A percentile compares a stretch with the other conserved stretches of the same genome.
Conservation (phyloP, 1,139 yeast genomes). For the Tardiomyces depauwii region DNA sequence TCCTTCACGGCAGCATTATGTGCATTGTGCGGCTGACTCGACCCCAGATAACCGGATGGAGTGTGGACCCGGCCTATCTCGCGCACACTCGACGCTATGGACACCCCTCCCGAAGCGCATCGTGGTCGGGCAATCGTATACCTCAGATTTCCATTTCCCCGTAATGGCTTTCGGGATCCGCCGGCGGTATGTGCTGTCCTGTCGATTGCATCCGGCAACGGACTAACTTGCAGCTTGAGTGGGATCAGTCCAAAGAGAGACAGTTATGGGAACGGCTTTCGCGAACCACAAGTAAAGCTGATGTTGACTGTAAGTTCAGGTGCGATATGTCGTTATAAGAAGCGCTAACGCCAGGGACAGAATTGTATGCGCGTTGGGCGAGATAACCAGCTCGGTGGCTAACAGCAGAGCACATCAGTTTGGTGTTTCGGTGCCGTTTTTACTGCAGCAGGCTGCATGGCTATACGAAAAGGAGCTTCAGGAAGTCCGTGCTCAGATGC, state of each 20-base stretch:
- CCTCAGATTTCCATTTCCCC: slow-evolving; percentile 28
- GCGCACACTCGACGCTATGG: no score
- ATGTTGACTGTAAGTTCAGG: no score
- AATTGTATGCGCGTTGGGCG: no score
- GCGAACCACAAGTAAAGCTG: slow-evolving; percentile 15
- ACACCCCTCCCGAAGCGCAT: no score
- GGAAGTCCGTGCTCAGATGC: slow-evolving; percentile 29
- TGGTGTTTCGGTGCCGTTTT: slow-evolving; percentile 29
- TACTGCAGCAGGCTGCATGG: slow-evolving; percentile 38
- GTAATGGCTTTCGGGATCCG: slow-evolving; percentile 33
- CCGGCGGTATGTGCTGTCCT: slow-evolving; percentile 11
- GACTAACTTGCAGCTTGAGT: slow-evolving; percentile 16
- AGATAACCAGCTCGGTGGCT: no score
- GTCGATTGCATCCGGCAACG: no score
- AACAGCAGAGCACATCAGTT: slow-evolving; percentile 11
- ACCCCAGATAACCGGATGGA: no score
- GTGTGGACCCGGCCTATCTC: no score
- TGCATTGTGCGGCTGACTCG: no score
- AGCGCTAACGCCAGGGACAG: no score
- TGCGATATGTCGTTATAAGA: no score
- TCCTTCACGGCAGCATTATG: no score
- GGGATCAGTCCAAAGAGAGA: slow-evolving; percentile 32
- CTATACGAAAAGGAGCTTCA: slow-evolving; percentile 35
- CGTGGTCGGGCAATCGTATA: slow-evolving; percentile 21
- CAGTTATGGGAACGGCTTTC: slow-evolving; percentile 33